Evolutionary conservation across 768 basidiomycete species (phyloP), one percentile per base, ranked within the genome.

Genomic region (Gloeostereum incarnatum): DNA sequence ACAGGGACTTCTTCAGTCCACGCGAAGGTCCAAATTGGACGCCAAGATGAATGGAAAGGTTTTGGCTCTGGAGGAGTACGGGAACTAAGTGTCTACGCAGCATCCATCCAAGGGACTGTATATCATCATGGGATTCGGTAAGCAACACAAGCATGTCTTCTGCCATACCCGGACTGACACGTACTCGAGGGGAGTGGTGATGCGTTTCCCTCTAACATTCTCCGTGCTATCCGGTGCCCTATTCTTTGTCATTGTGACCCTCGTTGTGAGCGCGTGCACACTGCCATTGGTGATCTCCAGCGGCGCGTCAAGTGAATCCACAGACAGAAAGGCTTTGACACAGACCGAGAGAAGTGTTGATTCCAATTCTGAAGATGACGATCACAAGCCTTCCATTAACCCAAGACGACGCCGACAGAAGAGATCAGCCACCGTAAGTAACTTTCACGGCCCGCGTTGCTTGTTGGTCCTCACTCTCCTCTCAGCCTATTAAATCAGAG

Each of bases 1-100:
- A 53, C 73, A 4, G 65, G 65, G 2, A 65, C 65, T 19, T 61
- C 73, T 10, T 58, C 58, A 9, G 52, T 81, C 10, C 49, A 60
- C 34, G 87, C 81, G n/a, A 59, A 55, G 35, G 63, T 90, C n/a
- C 72, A 83, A 49, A 52, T 91, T 30, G 88, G 88, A 3, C 75
- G 88, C 30, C 65, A 58, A 9, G 88, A 91, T 52, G 62, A 62
- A 22, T 91, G 88, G 88, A 77, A 58, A 53, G 69, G 61, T 20
- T 34, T 90, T 16, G 85, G 85, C 5, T 61, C 55, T 10, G 87
- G 85, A 2, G 62, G 80, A 57, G 82, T 75, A 11, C 76, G 80
- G 38, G 88, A 91, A 54, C 49, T 91, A 3, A 81, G 71, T 45
- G 73, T 91, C 6, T 50, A 70, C 21, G 65, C 73, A 16, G 81